Percentiles rank a stretch among this genome's conserved stretches.
phyloP scores from a whole-genome alignment of 495 filamentous ascomycete species.

The Hyaloscypha variabilis region DNA sequence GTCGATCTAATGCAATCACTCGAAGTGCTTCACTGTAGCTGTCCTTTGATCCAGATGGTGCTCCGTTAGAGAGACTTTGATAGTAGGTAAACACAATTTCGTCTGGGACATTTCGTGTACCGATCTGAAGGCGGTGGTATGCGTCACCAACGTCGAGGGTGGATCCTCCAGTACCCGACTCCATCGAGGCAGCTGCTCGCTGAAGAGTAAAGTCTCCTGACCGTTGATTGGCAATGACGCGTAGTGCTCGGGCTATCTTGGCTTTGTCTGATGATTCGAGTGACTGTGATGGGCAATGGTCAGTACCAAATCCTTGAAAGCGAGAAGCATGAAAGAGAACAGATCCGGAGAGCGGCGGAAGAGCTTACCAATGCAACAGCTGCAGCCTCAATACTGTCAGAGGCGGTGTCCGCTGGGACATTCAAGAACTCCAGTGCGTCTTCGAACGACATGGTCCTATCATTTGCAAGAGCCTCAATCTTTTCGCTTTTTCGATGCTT shows the following conservation, averaged over 20 bases:
- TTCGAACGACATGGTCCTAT: slow-evolving; percentile 29
- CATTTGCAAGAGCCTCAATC: slow-evolving; percentile 31
- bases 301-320: background rate
- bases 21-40: slow-evolving; percentile 32
- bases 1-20: slow-evolving; percentile 30
- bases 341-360: background rate
- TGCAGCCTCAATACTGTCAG: slow-evolving; percentile 32
- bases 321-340: background rate
- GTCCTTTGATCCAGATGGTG: slow-evolving; percentile 31
- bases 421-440: slow-evolving; percentile 32
- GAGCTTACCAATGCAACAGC: slow-evolving; percentile 28
- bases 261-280: slow-evolving; percentile 22
- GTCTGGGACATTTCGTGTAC: slow-evolving; percentile 20
- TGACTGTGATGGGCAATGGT: background rate
- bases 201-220: slow-evolving; percentile 21
- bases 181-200: slow-evolving; percentile 24
- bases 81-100: slow-evolving; percentile 31
- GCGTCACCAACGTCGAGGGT: slow-evolving; percentile 29
- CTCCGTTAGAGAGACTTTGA: slow-evolving; percentile 22
- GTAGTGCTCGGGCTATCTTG: slow-evolving; percentile 28
- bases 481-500: slow-evolving; percentile 30
- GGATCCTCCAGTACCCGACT: slow-evolving; percentile 16
- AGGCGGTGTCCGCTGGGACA: slow-evolving; percentile 25
- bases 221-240: slow-evolving; percentile 27
- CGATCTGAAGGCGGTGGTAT: slow-evolving; percentile 32